phyloP scores from a whole-genome alignment of 177 flowering plant species.

The Telopea speciosissima region DNA sequence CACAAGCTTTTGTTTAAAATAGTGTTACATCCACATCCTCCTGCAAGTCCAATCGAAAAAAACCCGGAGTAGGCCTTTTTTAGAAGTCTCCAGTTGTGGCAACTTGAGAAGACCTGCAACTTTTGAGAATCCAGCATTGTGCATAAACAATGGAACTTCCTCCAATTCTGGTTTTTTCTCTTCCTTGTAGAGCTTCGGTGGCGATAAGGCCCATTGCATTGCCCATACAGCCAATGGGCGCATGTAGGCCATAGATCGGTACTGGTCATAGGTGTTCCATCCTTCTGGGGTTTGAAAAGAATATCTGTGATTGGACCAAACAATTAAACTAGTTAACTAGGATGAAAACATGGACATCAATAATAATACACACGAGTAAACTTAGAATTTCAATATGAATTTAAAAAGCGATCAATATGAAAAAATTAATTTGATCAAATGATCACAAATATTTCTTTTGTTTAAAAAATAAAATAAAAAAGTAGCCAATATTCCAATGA shows the following conservation, averaged over 20 bases:
- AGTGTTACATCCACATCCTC: constrained; percentile 31
- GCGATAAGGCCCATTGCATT: constrained; percentile 92
- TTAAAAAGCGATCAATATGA: no score
- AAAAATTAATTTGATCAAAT: no score
- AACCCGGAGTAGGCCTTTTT: constrained; percentile 37
- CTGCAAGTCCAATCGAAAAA: constrained; percentile 64
- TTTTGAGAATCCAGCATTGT: constrained; percentile 49
- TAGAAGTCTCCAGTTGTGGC: constrained; percentile 42
- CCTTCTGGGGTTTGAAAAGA: constrained; percentile 93
- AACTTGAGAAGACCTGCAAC: constrained; percentile 66
- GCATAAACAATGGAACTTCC: constrained; percentile 20
- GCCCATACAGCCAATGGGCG: constrained; percentile 97
- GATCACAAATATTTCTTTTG: no score
- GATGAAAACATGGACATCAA: no score
- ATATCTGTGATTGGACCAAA: constrained; percentile 32
- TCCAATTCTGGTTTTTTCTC: constrained; percentile 25
- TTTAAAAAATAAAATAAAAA: no score
- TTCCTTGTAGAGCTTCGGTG: constrained; percentile 32
- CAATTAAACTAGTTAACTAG: no score
- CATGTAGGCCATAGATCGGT: constrained; percentile 73
- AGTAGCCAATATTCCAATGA: no score
- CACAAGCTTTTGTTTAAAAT: no score
- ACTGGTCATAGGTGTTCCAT: constrained; percentile 64
- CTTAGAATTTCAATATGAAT: no score
- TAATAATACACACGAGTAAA: no score